Evolutionary conservation across 805 yeast genomes (phyloP), one percentile per base, ranked within the genome.

Genomic region (Pichia scutulata): DNA sequence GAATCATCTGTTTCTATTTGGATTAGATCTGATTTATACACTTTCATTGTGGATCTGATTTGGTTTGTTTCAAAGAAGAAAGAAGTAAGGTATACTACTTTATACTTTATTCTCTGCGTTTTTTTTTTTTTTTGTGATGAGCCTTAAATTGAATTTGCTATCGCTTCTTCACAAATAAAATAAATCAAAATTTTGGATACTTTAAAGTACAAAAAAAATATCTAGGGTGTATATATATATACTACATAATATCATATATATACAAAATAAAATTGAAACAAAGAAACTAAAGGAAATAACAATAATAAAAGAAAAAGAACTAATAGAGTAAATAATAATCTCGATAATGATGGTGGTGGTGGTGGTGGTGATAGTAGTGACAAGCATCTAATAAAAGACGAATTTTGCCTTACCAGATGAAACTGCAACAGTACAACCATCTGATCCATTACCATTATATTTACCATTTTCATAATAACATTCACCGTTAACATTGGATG

Each of bases 361-460:
- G n/a, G n/a, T n/a, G n/a, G n/a, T 41, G 14, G 25, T 13, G 19
- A 43, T 41, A 10, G 22, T 3, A 42, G 43, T 2, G 14, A 28
- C 33, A 28, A 28, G 14, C n/a, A 37, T 28, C 40, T 49, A 55
- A 52, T 66, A 66, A 52, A 69, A 66, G 49, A 59, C 67, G 55
- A 68, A 55, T 39, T 65, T 60, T 44, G 71, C 72, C 44, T 66
- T 60, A 51, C 71, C 71, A 21, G 48, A 39, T 24, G 68, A 61
- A 24, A 69, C 70, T 28, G 71, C 75, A 55, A 82, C 86, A 48
- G 95, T 86, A 75, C 95, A 86, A 60, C 95, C 95, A 63, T 85
- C 89, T 19, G 81, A 58, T 51, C 83, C 81, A 52, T 71, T 66
- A 57, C 88, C 89, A 56, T 67, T 68, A 66, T 67, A 74, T 28